Base-by-base conservation (phyloP, 768 basidiomycete genomes). In the Thelephora aurantiotincta region DNA sequence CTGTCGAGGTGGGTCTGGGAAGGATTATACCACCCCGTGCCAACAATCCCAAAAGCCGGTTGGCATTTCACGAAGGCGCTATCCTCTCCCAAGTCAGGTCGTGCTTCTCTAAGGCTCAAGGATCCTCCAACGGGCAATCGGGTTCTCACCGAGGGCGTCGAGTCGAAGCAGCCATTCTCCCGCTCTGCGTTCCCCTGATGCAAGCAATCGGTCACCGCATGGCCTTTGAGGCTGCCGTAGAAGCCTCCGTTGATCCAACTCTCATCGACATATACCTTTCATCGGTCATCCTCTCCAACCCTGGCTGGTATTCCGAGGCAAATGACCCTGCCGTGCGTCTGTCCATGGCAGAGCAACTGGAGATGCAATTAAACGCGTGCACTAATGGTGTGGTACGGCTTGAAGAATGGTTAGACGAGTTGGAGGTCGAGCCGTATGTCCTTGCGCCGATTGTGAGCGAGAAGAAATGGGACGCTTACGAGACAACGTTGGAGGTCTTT, bases 161-260 rank as follows among this genome's bases (percentile, higher is more conserved):
- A 30, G 4, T 9, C 26, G 26, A 30, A 9, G 26, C 26, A 4
- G 4, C 26, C 13, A 46, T 59, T 2, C 52, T 67, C 1, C 47
- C 52, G 1, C 43, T 56, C 18, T 51, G 52, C 51, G 53, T 55
- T 18, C 48, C 55, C 2, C 35, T 56, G 14, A 50, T 60, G 5
- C 53, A 58, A 16, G 54, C 56, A 3, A 64, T 66, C 35, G 65
- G 63, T 4, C 63, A 65, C 37, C 53, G 56, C 3, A 60, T 63
- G 49, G 55, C 64, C 35, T 62, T 64, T 47, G 58, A 60, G n/a
- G 56, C 60, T 7, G 66, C 68, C 1, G 47, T 65, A 38, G 50
- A 55, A 9, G 57, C 55, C 2, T 55, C 57, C 7, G 54, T 65
- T 3, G 55, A 59, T 1, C 54, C 50, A 4, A 23, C 11, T 1